phyloP scores from a whole-genome alignment of 2,329 filamentous ascomycete genomes.

The Sporothrix globosa region DNA sequence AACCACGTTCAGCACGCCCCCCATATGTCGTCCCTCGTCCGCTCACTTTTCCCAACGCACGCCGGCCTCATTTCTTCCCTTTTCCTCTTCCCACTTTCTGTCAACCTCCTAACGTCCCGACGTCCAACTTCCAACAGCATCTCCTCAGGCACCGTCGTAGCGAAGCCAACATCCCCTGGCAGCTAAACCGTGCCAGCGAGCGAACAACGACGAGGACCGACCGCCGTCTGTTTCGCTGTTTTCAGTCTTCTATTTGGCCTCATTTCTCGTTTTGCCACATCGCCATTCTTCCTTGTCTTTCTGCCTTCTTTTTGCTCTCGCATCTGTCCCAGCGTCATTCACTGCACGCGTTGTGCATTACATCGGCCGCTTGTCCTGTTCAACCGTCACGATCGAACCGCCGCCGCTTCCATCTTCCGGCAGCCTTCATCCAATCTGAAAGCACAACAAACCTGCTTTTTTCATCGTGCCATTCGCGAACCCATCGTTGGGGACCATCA shows the following conservation, averaged over 20 bases:
- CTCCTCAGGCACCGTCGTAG: slow-evolving; percentile 18
- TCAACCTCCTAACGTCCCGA: slow-evolving; percentile 33
- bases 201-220: background rate
- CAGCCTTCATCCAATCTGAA: slow-evolving; percentile 4
- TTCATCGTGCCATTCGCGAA: background rate
- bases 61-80: slow-evolving; percentile 22
- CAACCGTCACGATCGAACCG: background rate
- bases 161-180: slow-evolving; percentile 19
- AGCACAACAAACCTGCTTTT: background rate
- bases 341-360: slow-evolving; percentile 12
- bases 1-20: slow-evolving; percentile 35
- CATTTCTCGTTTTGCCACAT: slow-evolving; percentile 18
- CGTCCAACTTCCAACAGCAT: slow-evolving; percentile 14
- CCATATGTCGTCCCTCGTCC: slow-evolving; percentile 33
- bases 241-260: slow-evolving; percentile 5
- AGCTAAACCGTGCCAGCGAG: background rate
- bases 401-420: slow-evolving; percentile 14
- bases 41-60: slow-evolving; percentile 27
- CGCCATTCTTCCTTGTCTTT: slow-evolving; percentile 1
- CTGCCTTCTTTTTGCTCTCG: slow-evolving; percentile 14
- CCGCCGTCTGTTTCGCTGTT: background rate
- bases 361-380: slow-evolving; percentile 12
- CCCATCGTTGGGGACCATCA: slow-evolving; percentile 1
- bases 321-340: slow-evolving; percentile 13
- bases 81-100: slow-evolving; percentile 24